Evolutionary conservation across 208 protist genomes (phyloP), one percentile per base, ranked within the genome.

Genomic region (Trypanosoma boissoni): DNA sequence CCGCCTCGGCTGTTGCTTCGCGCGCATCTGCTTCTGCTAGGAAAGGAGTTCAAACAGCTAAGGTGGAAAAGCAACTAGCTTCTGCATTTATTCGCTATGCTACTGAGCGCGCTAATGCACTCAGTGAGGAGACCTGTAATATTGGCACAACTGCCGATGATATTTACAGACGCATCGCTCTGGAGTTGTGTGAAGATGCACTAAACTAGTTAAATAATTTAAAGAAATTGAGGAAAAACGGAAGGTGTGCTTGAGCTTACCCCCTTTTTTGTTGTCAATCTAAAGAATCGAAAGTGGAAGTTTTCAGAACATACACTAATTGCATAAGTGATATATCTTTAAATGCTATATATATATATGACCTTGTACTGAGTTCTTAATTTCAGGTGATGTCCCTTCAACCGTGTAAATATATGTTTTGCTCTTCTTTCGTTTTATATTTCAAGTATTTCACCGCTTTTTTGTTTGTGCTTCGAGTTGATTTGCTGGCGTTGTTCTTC

Each of bases 131-230:
- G 68, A 78, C 61, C 66, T 74, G 74, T 56, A 95, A 92, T 57
- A 74, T 76, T 26, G 88, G 88, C 32, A 66, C 83, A 63, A 95
- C 84, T 7, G 80, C 88, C 7, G 88, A 95, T 57, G 85, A 91
- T 60, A 70, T 76, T 29, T 92, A 82, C 66, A 92, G 82, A 71
- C 81, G 88, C 31, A 88, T 95, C 34, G 79, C 88, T 1, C 50
- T 91, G 6, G 83, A 89, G 36, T 37, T 92, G 42, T 92, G 83
- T 50, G 85, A 95, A 26, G 68, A 83, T 53, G 80, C 72, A 14
- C 52, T 91, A 27, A 58, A 74, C 48, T 78, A 72, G 59, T 62
- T 61, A 24, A 34, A 61, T 26, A 56, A 23, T 7, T 32, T 52
- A 27, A 27, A 42, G 24, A 26, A 14, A 36, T 9, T 53, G 23